Evolutionary conservation across 768 basidiomycete genomes (phyloP), one percentile per base, ranked within the genome.

Genomic region (Macrolepiota fuliginosa): DNA sequence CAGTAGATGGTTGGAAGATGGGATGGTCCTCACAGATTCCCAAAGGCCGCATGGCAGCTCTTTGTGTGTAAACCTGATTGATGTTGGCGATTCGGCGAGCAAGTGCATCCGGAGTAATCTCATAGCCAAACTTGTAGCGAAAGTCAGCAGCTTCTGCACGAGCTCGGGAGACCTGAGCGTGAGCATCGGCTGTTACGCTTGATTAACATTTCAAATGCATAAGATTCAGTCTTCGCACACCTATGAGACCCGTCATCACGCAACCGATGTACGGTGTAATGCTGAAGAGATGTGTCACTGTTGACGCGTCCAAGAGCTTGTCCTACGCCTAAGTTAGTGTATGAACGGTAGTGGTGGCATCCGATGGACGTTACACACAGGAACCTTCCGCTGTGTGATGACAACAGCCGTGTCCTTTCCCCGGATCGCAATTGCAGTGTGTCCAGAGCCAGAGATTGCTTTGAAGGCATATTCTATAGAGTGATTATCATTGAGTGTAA

Each of bases 1-100:
- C 40, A 55, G 5, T 45, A 29, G n/a, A 25, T 17, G 36, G 46
- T 7, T 19, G 40, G 19, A 7, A 53, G 24, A 22, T 58, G 39
- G 35, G 45, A 46, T 36, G 42, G 22, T 2, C 69, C 90, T 66
- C 71, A 96, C 96, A 89, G 63, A 98, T 97, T 46, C 96, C 97
- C 35, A 98, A 77, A 1, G 97, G 97, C 45, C 97, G 84, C 96
- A 99, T 98, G 39, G 86, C 97, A 1, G 96, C 96, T 61, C 92
- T 84, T 76, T 99, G 97, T 1, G 97, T 99, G 76, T 98, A 98
- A 1, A 98, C 96, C 76, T 98, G 97, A 71, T 98, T 98, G 74
- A 98, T 94, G 74, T 98, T 97, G 35, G 96, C 97, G 70, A 99
- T 79, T 51, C 96, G 84, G 65, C 95, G 88, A 22, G 97, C 92